Conservation (phyloP, 176 grass and related monocot species). For the Oryza rufipogon region DNA sequence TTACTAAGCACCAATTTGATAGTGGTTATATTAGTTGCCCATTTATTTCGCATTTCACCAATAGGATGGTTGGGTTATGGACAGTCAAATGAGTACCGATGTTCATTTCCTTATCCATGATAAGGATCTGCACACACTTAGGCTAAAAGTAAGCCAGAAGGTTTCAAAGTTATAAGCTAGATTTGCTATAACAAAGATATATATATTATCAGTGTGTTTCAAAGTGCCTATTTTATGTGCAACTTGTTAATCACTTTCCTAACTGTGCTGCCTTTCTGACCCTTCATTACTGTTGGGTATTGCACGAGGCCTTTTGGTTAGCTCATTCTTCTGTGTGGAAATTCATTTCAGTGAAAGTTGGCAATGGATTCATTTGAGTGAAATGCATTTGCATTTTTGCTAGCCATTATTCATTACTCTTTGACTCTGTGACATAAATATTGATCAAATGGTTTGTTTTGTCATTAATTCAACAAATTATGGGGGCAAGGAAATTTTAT, state of each 20-base stretch:
- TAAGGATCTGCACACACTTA: constrained; percentile 8
- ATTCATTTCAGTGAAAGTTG: background rate
- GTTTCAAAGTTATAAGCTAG: constrained; percentile 18
- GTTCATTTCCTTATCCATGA: constrained; percentile 23
- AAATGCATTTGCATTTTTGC: background rate
- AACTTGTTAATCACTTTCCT: background rate
- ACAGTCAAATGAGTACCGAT: constrained; percentile 21
- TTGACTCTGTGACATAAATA: constrained; percentile 15
- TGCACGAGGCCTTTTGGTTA: background rate
- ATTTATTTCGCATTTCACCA: constrained; percentile 14
- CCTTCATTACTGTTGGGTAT: background rate
- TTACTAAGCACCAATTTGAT: constrained; percentile 9
- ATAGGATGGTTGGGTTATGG: constrained; percentile 2
- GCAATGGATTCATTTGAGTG: background rate
- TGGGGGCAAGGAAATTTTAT: background rate
- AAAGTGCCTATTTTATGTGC: constrained; percentile 25
- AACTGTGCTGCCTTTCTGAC: background rate
- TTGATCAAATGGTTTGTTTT: constrained; percentile 9
- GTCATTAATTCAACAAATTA: constrained; percentile 16
- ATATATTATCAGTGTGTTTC: background rate
- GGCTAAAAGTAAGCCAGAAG: constrained; percentile 18
- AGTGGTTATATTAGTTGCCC: background rate
- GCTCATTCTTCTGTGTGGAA: background rate
- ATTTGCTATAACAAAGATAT: background rate
- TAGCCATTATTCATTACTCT: background rate